Evolutionary conservation across 2,329 filamentous ascomycete species (phyloP).

Genomic region (Aspergillus sergii): DNA sequence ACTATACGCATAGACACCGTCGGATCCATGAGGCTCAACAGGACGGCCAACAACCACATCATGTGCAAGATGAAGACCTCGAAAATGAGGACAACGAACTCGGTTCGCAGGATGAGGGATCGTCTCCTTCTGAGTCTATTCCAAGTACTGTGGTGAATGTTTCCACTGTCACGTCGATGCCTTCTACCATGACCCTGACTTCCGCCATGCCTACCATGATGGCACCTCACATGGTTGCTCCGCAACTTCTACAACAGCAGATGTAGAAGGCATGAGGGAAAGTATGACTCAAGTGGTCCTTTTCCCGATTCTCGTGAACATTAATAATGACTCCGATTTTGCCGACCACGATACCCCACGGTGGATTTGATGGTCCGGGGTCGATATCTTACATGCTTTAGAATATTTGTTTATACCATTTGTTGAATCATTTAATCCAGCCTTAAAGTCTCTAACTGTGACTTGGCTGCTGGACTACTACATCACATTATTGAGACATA

Average conservation of each 20-base stretch:
- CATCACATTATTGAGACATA: not conserved
- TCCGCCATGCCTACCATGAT: slow-evolving; percentile 45
- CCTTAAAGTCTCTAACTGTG: not conserved
- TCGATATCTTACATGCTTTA: not conserved
- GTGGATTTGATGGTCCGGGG: not conserved
- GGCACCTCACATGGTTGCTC: slow-evolving; percentile 45
- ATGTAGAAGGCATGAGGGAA: slow-evolving; percentile 32
- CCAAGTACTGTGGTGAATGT: slow-evolving; percentile 37
- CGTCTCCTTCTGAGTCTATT: slow-evolving; percentile 55
- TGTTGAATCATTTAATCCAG: not conserved
- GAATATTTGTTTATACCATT: slow-evolving; percentile 1
- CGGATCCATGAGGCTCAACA: slow-evolving; percentile 78
- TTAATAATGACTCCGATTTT: not conserved
- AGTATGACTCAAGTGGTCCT: not conserved
- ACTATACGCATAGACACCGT: slow-evolving; percentile 58
- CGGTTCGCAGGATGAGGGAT: slow-evolving; percentile 76
- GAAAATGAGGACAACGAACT: slow-evolving; percentile 88
- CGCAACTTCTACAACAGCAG: slow-evolving; percentile 47
- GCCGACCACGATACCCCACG: not conserved
- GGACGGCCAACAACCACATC: slow-evolving; percentile 52
- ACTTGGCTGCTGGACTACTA: not conserved
- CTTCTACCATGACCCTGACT: slow-evolving; percentile 31
- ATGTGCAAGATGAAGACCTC: slow-evolving; percentile 72
- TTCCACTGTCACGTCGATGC: slow-evolving; percentile 40
- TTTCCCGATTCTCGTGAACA: not conserved